Evolutionary conservation across 2,329 filamentous ascomycete genomes (phyloP), one percentile per base, ranked within the genome.

Genomic region (Berkeleyomyces basicola): DNA sequence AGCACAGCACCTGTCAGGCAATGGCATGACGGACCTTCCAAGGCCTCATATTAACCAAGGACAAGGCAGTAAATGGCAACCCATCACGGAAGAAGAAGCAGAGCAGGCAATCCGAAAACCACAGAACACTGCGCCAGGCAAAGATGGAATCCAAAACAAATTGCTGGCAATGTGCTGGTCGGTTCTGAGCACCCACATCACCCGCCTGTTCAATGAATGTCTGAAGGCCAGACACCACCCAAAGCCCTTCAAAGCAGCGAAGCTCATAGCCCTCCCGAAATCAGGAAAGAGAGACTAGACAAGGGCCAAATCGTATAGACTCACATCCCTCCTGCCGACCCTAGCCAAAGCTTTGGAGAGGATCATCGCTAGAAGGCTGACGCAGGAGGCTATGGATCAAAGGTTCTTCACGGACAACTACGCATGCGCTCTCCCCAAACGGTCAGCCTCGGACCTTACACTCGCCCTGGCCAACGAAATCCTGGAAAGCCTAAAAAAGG

Each of bases 341-440:
- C 66, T 71, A 2, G 65, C 68, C n/a, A 71, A 71, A 61, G 66
- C 69, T 1, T 66, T 70, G 7, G 67, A 71, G 61, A 63, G 67
- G 14, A 57, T 71, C 3, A 63, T 70, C 9, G 67, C 67, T 49
- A 64, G 64, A 57, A 61, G 66, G 42, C 61, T 70, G 7, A 66
- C 66, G 7, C 68, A 46, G 46, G 66, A 61, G 42, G 61, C 61
- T 6, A 66, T 69, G n/a, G 47, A 67, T 31, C 58, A 68, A 37
- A 53, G 63, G 3, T 65, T 69, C 43, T 61, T 70, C 3, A 62
- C 67, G 4, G 42, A n/a, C 1, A 58, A 58, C 9, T 58, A 58
- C 53, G 9, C 53, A 33, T 58, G 33, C 10, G 53, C 53, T 11
- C 16, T 58, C 3, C 9, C 23, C 10, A 58, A 40, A 39, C 33